These are phyloP conservation scores for Chlorociboria aeruginascens DNA, from an alignment of 495 filamentous ascomycete species.

Conservation along the genomic window DNA sequence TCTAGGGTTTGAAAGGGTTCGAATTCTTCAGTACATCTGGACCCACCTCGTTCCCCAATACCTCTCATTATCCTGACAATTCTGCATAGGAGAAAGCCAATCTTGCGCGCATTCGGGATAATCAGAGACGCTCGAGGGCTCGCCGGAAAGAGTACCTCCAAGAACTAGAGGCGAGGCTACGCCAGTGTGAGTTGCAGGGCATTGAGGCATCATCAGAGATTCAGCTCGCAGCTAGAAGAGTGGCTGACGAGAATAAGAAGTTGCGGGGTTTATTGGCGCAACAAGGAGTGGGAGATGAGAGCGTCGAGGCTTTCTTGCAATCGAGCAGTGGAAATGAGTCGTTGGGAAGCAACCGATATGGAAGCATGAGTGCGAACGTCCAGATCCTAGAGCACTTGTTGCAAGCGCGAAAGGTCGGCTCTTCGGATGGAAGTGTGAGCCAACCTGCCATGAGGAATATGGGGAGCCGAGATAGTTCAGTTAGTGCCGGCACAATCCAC, in stretches of 20 bases:
- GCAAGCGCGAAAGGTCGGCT: conserved; percentile 11
- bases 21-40: no score
- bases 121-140: conserved; percentile 69
- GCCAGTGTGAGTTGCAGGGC: conserved; percentile 44
- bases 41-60: no score
- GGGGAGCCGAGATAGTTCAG: conserved; percentile 14
- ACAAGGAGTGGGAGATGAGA: conserved; percentile 31
- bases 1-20: no score
- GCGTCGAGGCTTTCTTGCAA: conserved; percentile 25
- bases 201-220: conserved; percentile 48
- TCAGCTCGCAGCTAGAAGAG: conserved; percentile 48
- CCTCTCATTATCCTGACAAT: neutral
- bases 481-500: conserved; percentile 7
- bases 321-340: conserved; percentile 4
- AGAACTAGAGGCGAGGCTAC: conserved; percentile 54
- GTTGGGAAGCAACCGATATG: conserved; percentile 1
- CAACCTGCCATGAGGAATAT: neutral
- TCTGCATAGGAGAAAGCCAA: conserved; percentile 25
- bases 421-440: conserved; percentile 4
- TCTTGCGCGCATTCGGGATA: conserved; percentile 55
- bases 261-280: conserved; percentile 37
- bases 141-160: conserved; percentile 63
- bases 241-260: conserved; percentile 50
- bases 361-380: conserved; percentile 3
- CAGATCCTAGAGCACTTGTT: conserved; percentile 15